Evolutionary conservation across 805 yeast species (phyloP).

Genomic region (Starmerella tilneyi): DNA sequence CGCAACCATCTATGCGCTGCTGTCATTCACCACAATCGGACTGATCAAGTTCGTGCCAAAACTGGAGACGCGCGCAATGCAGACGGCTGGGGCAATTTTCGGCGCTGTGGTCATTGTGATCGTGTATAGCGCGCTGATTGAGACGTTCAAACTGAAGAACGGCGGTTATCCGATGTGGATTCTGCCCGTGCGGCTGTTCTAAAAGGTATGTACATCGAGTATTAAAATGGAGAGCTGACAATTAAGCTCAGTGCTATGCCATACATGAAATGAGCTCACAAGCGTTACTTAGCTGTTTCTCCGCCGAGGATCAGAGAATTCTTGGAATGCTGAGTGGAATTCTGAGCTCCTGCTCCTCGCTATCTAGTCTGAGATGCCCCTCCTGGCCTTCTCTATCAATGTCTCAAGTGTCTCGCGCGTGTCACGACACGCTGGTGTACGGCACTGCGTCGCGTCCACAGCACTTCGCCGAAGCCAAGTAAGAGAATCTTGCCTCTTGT

Average conservation of each 20-base stretch:
- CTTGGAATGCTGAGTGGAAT: background rate
- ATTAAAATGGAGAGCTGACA: background rate
- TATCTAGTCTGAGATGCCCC: background rate
- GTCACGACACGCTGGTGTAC: slow-evolving; percentile 23
- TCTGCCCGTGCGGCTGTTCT: slow-evolving; percentile 28
- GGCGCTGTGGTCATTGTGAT: slow-evolving; percentile 42
- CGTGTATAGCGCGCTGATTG: slow-evolving; percentile 52
- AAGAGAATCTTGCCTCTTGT: slow-evolving; percentile 16
- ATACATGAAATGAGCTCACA: background rate
- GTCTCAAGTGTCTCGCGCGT: slow-evolving; percentile 17
- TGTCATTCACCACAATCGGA: slow-evolving; percentile 50
- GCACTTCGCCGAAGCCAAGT: slow-evolving; percentile 20
- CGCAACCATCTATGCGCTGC: slow-evolving; percentile 46
- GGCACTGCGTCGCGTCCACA: slow-evolving; percentile 14
- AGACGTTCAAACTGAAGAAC: slow-evolving; percentile 60
- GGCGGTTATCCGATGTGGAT: slow-evolving; percentile 68
- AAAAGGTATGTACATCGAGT: background rate
- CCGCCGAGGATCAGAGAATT: background rate
- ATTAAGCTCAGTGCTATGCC: background rate
- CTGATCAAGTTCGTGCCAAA: slow-evolving; percentile 50
- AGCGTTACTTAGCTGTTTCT: no score
- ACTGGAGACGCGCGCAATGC: slow-evolving; percentile 38
- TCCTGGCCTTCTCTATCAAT: slow-evolving; percentile 8
- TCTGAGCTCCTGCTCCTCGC: background rate
- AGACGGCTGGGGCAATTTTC: slow-evolving; percentile 40